Base-by-base conservation (phyloP, 768 basidiomycete species). In the Tricholoma sp. region DNA sequence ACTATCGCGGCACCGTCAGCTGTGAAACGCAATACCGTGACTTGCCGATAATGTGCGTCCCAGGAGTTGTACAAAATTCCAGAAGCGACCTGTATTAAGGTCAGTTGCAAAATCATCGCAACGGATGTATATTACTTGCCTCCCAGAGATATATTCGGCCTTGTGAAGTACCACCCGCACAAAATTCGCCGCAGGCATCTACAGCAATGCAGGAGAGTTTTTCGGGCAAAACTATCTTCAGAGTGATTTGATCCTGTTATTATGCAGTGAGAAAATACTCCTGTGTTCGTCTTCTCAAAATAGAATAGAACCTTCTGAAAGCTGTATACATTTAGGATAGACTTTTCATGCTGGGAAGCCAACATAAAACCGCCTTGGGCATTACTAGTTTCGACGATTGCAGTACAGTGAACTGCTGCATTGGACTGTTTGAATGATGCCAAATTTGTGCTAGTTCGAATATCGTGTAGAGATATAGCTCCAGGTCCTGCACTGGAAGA, bases 111-210 rank as follows among this genome's bases (percentile, higher is more conserved):
- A 31, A 49, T 24, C 17, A 24, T 50, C 29, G 15, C 18, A 28
- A 20, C 50, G 44, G n/a, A 56, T 17, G 55, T 47, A 4, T 37
- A 9, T 29, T 55, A 80, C 85, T 64, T 61, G 87, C 94, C 89
- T 98, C 95, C 97, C 97, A 99, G 1, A 99, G 72, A 66, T 95
- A 95, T 63, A 98, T 82, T 52, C 94, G 84, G 31, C 97, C 97
- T 64, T 89, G 86, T 4, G 81, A 70, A 0, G 94, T 95, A 32
- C 94, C 97, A 24, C 89, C 95, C 0, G 91, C 94, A 63, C 91
- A 94, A 62, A 85, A 89, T 34, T 75, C 71, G 3, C 94, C 94
- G 47, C 75, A 76, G 15, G 76, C 76, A 69, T 95, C 91, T 6
- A 92, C 66, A 6, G 88, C 77, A 37, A 97, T 80, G 62, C 90